Evolutionary conservation across 441 rosid species (phyloP).

Genomic region (Brassica balearica): DNA sequence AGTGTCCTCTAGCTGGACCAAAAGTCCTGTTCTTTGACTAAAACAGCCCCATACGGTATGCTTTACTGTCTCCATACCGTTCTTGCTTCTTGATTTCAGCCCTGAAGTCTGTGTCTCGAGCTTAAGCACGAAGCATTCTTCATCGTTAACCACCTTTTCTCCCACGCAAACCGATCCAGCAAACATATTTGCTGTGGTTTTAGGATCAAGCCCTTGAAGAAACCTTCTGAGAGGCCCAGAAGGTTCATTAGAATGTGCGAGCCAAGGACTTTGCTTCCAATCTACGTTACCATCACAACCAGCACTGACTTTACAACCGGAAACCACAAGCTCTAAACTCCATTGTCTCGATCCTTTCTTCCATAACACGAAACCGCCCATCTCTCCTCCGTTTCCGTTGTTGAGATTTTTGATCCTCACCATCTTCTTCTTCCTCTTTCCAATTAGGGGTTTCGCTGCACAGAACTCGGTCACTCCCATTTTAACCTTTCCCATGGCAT

Average conservation of each 20-base stretch:
- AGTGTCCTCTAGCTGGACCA: slow-evolving; percentile 73
- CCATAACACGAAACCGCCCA: slow-evolving; percentile 95
- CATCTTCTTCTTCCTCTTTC: slow-evolving; percentile 53
- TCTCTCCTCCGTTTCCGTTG: slow-evolving; percentile 62
- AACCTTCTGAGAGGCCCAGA: slow-evolving; percentile 87
- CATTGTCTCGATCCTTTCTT: slow-evolving; percentile 84
- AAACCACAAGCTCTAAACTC: slow-evolving; percentile 89
- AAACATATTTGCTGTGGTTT: slow-evolving; percentile 72
- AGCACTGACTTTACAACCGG: slow-evolving; percentile 89
- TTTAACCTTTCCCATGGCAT: slow-evolving; percentile 88
- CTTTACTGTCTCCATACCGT: slow-evolving; percentile 42
- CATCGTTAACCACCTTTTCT: slow-evolving; percentile 37
- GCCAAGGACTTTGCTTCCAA: slow-evolving; percentile 97
- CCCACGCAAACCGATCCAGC: slow-evolving; percentile 50
- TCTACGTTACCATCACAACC: slow-evolving; percentile 92
- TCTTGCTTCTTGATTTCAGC: slow-evolving; percentile 41
- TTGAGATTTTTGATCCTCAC: slow-evolving; percentile 48
- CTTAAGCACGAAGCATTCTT: slow-evolving; percentile 47
- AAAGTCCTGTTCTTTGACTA: slow-evolving; percentile 85
- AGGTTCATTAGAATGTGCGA: slow-evolving; percentile 76
- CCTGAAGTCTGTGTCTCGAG: slow-evolving; percentile 42
- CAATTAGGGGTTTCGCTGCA: slow-evolving; percentile 55
- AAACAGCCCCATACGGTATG: slow-evolving; percentile 77
- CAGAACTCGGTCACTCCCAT: slow-evolving; percentile 80
- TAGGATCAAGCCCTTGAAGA: slow-evolving; percentile 94